Evolutionary conservation across 768 basidiomycete genomes (phyloP), one percentile per base, ranked within the genome.

Genomic region (Tubosaeta sp.): DNA sequence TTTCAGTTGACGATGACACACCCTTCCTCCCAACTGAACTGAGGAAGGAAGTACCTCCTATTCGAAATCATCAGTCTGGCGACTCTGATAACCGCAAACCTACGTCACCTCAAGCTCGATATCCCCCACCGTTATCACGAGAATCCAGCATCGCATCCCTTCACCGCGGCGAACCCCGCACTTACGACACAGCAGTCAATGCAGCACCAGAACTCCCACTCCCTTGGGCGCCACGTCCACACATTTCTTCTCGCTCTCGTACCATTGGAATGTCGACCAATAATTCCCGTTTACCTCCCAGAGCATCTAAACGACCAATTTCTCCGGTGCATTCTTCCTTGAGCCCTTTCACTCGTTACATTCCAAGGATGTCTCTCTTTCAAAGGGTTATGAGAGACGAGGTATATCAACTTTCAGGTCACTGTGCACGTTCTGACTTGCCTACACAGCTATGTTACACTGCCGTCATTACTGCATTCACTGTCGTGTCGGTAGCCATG

Each of bases 311-410:
- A 45, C 58, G 37, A 41, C 48, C 45, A 52, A 47, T 38, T 51
- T 63, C 46, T 26, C 67, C 67, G 12, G 57, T 62, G 6, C 64
- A 66, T 34, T 73, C 72, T 12, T 64, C 67, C 9, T 59, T 69
- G 50, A 78, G 76, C 56, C 72, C 74, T 25, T 59, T 81, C 27
- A 76, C 76, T 44, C 72, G 75, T 53, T 71, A 79, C 43, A 70
- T 83, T 35, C 77, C 81, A 10, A 72, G 75, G 12, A 77, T 82
- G 72, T 74, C 74, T 50, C 67, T 81, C 26, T 80, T 85, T 53
- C 76, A 72, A 27, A 64, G 75, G 59, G 82, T 82, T 31, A 76
- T 86, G 69, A 78, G 74, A 57, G 78, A 86, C 62, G 84, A 86
- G 75, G 84, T 84, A 59, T n/a, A n/a, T 42, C 57, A 38, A 51